Evolutionary conservation across 2,329 filamentous ascomycete species (phyloP).

Genomic region (Chaetomium sp.): DNA sequence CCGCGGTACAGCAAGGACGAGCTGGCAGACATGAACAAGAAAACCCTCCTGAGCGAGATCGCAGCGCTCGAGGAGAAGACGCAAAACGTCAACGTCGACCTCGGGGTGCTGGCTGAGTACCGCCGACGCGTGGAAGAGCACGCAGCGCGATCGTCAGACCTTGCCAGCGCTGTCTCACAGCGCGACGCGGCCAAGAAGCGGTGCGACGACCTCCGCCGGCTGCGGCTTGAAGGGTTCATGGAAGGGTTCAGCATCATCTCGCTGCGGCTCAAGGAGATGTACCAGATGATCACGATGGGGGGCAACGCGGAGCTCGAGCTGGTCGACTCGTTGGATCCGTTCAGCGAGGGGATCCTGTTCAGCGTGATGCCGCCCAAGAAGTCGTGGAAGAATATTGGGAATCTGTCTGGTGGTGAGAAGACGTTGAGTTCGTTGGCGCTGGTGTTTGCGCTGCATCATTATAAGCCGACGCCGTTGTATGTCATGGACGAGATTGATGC

Average conservation of each 20-base stretch:
- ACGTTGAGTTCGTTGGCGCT: conserved; percentile 86
- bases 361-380: conserved; percentile 99
- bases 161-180: conserved; percentile 67
- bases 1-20: conserved; percentile 72
- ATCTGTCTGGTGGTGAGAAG: conserved; percentile 94
- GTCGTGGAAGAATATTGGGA: conserved; percentile 99
- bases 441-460: conserved; percentile 97
- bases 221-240: conserved; percentile 96
- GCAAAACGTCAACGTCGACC: conserved; percentile 79
- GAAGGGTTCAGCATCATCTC: conserved; percentile 94
- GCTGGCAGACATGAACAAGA: conserved; percentile 59
- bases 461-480: conserved; percentile 94
- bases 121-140: conserved; percentile 36
- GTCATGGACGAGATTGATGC: conserved; percentile 99
- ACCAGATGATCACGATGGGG: conserved; percentile 99
- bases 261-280: conserved; percentile 96
- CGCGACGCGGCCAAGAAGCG: conserved; percentile 87
- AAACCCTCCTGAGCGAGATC: conserved; percentile 55
- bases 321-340: conserved; percentile 91
- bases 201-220: conserved; percentile 82
- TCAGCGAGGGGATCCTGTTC: conserved; percentile 94
- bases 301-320: conserved; percentile 96
- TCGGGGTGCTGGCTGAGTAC: conserved; percentile 58
- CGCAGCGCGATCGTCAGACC: conserved; percentile 59
- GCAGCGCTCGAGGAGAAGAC: conserved; percentile 61